Evolutionary conservation across 139 green algal genomes (phyloP).

Genomic region (Tetradesmus obliquus): DNA sequence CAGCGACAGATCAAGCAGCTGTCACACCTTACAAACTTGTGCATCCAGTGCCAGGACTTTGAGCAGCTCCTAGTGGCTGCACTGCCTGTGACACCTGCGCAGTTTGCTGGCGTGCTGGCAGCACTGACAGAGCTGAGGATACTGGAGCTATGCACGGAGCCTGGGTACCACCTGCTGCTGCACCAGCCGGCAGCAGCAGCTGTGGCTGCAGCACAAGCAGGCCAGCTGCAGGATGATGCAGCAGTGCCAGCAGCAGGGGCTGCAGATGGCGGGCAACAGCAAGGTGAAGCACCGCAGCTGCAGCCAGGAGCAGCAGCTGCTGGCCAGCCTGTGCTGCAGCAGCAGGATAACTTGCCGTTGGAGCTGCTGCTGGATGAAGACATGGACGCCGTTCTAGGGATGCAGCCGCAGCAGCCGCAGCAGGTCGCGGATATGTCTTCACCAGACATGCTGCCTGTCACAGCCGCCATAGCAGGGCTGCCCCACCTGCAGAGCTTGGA

Average conservation of each 20-base stretch:
- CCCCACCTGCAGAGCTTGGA: background rate
- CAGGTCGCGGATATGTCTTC: too few species aligned
- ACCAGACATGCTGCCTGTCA: background rate
- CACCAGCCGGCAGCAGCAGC: background rate
- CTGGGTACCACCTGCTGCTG: background rate
- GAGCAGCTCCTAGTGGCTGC: background rate
- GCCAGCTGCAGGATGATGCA: too few species aligned
- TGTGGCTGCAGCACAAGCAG: too few species aligned
- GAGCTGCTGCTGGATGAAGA: background rate
- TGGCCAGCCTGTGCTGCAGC: background rate
- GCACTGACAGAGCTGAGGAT: background rate
- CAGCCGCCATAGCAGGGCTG: background rate
- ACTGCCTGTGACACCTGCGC: background rate
- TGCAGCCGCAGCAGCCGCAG: background rate
- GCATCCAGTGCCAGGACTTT: background rate
- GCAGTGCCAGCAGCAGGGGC: background rate
- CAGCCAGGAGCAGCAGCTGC: background rate
- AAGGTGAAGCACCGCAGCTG: background rate
- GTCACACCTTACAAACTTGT: background rate
- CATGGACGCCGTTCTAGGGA: background rate
- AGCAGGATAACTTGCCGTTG: background rate
- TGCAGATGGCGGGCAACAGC: background rate
- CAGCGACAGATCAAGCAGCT: background rate
- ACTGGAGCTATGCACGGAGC: background rate
- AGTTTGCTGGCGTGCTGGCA: background rate